Conservation (phyloP, 73 alveolate species). For the Vitrella brassicaformis region DNA sequence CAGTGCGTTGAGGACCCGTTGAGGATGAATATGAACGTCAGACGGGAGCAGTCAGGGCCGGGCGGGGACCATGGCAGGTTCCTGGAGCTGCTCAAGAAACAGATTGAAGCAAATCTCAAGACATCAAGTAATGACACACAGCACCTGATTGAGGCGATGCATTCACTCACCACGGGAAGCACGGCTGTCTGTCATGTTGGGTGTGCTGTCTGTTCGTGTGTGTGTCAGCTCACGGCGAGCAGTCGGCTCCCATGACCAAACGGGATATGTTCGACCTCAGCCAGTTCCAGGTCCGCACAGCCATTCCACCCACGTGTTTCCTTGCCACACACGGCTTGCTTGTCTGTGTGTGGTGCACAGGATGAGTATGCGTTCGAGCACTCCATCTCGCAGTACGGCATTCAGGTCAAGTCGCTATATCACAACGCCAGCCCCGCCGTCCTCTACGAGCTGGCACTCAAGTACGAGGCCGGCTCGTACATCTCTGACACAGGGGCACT, state of each 20-base stretch:
- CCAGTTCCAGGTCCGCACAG: too few relatives aligned
- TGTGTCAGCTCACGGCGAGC: not conserved
- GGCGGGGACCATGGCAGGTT: not conserved
- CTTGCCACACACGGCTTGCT: too few relatives aligned
- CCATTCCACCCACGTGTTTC: too few relatives aligned
- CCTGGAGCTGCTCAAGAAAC: not conserved
- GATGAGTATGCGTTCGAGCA: not conserved
- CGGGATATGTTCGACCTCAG: not conserved
- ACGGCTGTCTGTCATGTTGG: too few relatives aligned
- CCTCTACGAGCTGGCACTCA: conserved; percentile 22
- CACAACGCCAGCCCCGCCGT: conserved; percentile 19
- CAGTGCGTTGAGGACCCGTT: not conserved
- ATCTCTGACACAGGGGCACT: conserved; percentile 23
- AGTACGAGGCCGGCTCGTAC: conserved; percentile 23
- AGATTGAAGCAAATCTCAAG: not conserved
- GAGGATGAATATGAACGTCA: not conserved
- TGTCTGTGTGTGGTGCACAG: too few relatives aligned
- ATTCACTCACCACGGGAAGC: too few relatives aligned
- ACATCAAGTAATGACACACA: too few relatives aligned
- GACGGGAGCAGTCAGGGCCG: not conserved
- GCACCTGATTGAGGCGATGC: too few relatives aligned
- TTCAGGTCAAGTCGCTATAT: not conserved
- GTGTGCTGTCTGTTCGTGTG: too few relatives aligned
- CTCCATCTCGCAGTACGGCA: not conserved
- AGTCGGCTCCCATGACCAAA: not conserved